Base-by-base conservation (phyloP, 495 filamentous ascomycete species). In the Aspergillus coremiiformis region DNA sequence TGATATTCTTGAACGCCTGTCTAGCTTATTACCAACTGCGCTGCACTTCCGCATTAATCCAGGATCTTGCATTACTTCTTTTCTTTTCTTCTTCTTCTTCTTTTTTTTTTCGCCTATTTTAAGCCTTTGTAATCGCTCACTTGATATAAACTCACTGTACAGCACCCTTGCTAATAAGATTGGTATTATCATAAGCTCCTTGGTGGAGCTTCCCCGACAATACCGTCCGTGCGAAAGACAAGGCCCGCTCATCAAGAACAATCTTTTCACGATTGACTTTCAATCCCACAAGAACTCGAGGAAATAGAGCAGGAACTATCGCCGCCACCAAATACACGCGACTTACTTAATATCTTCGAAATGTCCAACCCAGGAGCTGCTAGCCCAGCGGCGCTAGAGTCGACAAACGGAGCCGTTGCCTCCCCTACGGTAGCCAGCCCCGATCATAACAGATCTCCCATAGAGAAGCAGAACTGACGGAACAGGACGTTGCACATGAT, bases 391-490 rank as follows among this genome's bases (percentile, higher is more conserved):
- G 4, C 24, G 4, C 17, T 1, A 1, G 37, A 41, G 37, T 41
- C 37, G 6, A 5, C 15, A 20, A 56, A 60, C 21, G 56, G 54
- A 11, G 24, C 42, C 15, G 42, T 19, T 20, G 21, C 26, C 11
- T 51, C 57, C 3, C 48, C 51, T 11, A 24, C 11, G n/a, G 29
- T 41, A 45, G 44, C 33, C 37, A 14, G 12, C 7, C 27, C 32
- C 14, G 12, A 15, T 10, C 32, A n/a, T 1, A 60, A 62, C 52
- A 54, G 58, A 20, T 62, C 56, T 10, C 52, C 56, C 6, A 49
- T 39, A 4, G 54, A 56, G 33, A 70, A 69, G 51, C 58, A 62
- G 39, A 66, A 55, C 32, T 35, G n/a, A 7, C 52, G 14, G 42
- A 51, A 24, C 59, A 63, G 21, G 61, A 71, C 11, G 67, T 62